Conservation (phyloP, 305 asterid genomes). For the Fraxinus angustifolia region DNA sequence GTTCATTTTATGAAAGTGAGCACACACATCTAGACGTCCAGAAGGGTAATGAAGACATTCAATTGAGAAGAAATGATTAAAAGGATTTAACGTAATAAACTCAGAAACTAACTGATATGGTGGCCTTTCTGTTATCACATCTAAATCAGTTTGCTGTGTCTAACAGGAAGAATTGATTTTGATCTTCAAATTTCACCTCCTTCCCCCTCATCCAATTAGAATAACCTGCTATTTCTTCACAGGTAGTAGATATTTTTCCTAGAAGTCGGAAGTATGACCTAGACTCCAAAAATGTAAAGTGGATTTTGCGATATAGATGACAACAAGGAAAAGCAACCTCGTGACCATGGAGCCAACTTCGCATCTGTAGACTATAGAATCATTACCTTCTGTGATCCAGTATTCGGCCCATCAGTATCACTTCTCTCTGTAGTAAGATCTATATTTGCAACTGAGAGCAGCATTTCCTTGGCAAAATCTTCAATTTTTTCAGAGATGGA, state of each 20-base stretch:
- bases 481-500: constrained; percentile 76
- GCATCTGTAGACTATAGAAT: background rate
- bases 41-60: background rate
- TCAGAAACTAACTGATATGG: background rate
- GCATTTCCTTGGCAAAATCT: constrained; percentile 77
- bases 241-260: background rate
- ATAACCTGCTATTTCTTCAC: background rate
- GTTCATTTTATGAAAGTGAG: background rate
- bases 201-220: background rate
- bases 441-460: constrained; percentile 60
- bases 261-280: background rate
- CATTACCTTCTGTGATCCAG: constrained; percentile 54
- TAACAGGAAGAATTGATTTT: background rate
- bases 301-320: background rate
- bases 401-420: constrained; percentile 52
- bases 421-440: constrained; percentile 33
- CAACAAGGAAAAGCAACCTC: background rate
- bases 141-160: background rate
- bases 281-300: background rate
- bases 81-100: background rate
- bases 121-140: background rate
- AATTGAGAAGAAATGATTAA: background rate
- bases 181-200: background rate
- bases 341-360: background rate
- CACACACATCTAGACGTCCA: background rate